Conservation (phyloP, 805 yeast genomes). For the Saccharomycopsis sp. region DNA sequence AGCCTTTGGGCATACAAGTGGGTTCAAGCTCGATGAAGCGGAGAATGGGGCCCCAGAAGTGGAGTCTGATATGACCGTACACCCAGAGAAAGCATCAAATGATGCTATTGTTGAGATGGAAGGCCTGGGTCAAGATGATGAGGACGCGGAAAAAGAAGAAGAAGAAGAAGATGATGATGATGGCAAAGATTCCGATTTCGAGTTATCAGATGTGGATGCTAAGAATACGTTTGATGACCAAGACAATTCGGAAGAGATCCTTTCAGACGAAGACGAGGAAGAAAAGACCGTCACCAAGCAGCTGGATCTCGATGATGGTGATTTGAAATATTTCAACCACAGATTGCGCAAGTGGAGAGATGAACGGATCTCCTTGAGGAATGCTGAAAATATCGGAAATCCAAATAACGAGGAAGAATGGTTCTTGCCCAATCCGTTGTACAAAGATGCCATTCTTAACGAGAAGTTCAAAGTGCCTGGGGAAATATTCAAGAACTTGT, state of each 20-base stretch:
- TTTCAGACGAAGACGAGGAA: constrained; percentile 21
- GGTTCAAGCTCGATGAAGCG: constrained; percentile 37
- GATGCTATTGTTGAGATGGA: constrained; percentile 25
- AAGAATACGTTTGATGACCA: constrained; percentile 24
- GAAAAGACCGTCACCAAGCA: constrained; percentile 23
- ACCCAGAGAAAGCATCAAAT: constrained; percentile 9
- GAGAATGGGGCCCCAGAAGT: constrained; percentile 23
- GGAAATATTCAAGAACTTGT: constrained; percentile 75
- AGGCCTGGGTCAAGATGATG: constrained; percentile 21
- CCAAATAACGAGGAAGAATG: constrained; percentile 43
- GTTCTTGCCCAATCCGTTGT: constrained; percentile 66
- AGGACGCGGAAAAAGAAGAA: constrained; percentile 15
- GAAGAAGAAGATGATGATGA: constrained; percentile 18
- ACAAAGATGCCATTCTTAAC: constrained; percentile 67
- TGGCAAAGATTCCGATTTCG: constrained; percentile 20
- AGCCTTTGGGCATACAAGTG: constrained; percentile 72
- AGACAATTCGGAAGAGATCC: constrained; percentile 24
- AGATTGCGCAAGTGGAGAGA: constrained; percentile 54
- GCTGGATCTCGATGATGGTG: constrained; percentile 65
- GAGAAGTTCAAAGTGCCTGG: constrained; percentile 75
- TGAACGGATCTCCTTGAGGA: constrained; percentile 20
- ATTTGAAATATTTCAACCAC: constrained; percentile 51
- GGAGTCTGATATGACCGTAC: not conserved
- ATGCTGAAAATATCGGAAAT: not conserved
- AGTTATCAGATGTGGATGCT: constrained; percentile 22